Evolutionary conservation across 176 grass and related monocot genomes (phyloP).

Genomic region (Oryza longistaminata): DNA sequence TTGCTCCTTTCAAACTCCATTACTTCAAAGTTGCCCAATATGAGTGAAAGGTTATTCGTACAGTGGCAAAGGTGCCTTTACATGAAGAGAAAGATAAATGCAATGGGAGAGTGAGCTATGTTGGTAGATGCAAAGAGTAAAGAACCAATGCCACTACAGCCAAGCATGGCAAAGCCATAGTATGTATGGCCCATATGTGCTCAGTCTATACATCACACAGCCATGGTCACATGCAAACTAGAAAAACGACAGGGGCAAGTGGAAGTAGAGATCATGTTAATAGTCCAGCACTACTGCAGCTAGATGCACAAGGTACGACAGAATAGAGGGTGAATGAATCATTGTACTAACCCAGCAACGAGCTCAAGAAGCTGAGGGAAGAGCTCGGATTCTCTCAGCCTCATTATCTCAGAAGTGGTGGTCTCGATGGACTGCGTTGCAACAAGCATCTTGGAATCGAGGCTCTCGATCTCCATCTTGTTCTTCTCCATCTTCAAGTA

Average conservation of each 20-base stretch:
- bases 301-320: constrained; percentile 23
- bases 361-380: constrained; percentile 96
- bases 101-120: constrained; percentile 15
- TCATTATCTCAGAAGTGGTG: constrained; percentile 91
- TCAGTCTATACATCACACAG: constrained; percentile 7
- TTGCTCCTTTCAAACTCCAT: background rate
- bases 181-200: constrained; percentile 31
- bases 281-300: background rate
- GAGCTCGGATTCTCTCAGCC: constrained; percentile 85
- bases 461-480: constrained; percentile 91
- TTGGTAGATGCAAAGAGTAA: constrained; percentile 22
- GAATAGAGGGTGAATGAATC: constrained; percentile 28
- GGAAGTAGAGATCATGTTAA: constrained; percentile 48
- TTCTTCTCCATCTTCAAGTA: constrained; percentile 99
- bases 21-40: constrained; percentile 28
- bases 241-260: constrained; percentile 35
- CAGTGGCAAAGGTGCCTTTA: constrained; percentile 26
- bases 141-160: constrained; percentile 29
- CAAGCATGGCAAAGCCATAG: constrained; percentile 22
- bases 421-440: constrained; percentile 91
- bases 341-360: constrained; percentile 71
- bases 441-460: constrained; percentile 95
- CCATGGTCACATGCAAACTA: constrained; percentile 19
- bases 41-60: constrained; percentile 20
- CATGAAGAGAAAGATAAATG: constrained; percentile 13